phyloP scores from a whole-genome alignment of 2,329 filamentous ascomycete species.

The Aschersonia sp. region DNA sequence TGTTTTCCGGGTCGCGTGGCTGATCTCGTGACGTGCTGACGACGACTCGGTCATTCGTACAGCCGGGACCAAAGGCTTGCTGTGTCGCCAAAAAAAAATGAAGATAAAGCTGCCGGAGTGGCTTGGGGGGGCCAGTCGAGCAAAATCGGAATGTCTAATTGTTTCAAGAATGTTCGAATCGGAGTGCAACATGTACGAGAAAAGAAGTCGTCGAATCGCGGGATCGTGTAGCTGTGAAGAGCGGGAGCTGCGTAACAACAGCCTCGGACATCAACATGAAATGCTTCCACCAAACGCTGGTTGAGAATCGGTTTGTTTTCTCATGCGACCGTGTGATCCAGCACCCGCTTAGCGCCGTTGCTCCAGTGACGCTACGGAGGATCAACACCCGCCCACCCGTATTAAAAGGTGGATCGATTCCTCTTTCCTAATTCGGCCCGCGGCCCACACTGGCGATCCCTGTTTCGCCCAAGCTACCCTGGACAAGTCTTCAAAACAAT shows the following conservation, averaged over 20 bases:
- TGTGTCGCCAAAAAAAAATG: not conserved
- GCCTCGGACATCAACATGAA: not conserved
- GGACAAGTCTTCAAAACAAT: too few species aligned
- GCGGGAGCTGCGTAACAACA: not conserved
- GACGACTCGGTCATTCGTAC: not conserved
- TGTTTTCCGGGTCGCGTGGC: not conserved
- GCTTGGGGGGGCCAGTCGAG: too few species aligned
- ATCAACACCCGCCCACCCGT: too few species aligned
- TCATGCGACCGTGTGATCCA: too few species aligned
- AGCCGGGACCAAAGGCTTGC: not conserved
- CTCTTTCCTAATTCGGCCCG: too few species aligned
- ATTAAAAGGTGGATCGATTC: too few species aligned
- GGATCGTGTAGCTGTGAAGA: not conserved
- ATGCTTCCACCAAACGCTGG: not conserved
- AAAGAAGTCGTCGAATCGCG: not conserved
- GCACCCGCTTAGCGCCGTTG: not conserved
- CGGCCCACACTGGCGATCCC: too few species aligned
- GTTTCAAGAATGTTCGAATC: not conserved
- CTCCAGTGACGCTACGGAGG: not conserved
- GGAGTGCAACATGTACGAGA: not conserved
- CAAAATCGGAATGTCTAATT: not conserved
- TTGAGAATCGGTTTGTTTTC: not conserved
- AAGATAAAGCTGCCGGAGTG: not conserved
- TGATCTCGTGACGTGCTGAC: not conserved
- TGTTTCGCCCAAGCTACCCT: too few species aligned